Conservation (phyloP, 1,284 basidiomycete genomes). For the Naganishia sp. region DNA sequence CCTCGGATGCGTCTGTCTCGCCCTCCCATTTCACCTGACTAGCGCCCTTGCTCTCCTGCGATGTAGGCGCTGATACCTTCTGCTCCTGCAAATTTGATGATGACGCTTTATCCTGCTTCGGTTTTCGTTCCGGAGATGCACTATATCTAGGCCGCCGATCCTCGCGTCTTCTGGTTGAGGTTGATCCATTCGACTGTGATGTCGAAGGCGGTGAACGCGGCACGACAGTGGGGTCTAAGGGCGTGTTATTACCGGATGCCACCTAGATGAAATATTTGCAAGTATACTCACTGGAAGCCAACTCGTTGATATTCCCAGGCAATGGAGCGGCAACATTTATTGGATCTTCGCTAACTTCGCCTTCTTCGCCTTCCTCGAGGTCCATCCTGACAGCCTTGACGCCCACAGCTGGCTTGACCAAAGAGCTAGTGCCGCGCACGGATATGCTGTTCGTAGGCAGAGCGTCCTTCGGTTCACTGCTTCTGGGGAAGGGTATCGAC, state of each 20-base stretch:
- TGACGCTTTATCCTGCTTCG: too few species aligned
- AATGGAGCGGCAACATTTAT: background rate
- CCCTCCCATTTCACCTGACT: slow-evolving; percentile 4
- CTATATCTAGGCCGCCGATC: background rate
- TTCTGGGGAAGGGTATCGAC: slow-evolving; percentile 1
- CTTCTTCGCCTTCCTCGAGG: slow-evolving; percentile 9
- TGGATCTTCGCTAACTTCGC: slow-evolving; percentile 10
- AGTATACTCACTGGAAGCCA: background rate
- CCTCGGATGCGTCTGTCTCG: background rate
- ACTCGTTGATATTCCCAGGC: background rate
- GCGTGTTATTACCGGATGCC: background rate
- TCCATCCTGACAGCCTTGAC: background rate
- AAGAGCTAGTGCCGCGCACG: background rate
- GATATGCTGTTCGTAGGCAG: background rate
- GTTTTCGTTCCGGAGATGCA: background rate
- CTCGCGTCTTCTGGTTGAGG: background rate
- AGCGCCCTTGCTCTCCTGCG: background rate
- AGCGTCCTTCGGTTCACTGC: background rate
- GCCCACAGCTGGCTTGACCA: background rate
- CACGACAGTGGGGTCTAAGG: background rate
- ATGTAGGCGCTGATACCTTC: background rate
- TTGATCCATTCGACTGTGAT: background rate
- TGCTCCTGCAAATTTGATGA: background rate
- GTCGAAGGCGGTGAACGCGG: background rate
- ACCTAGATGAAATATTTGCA: background rate